Percentiles rank a stretch among this genome's conserved stretches.
These are phyloP conservation scores for Ophiostoma fasciatum DNA, from an alignment of 2,329 filamentous ascomycete species.

Conservation along the genomic window DNA sequence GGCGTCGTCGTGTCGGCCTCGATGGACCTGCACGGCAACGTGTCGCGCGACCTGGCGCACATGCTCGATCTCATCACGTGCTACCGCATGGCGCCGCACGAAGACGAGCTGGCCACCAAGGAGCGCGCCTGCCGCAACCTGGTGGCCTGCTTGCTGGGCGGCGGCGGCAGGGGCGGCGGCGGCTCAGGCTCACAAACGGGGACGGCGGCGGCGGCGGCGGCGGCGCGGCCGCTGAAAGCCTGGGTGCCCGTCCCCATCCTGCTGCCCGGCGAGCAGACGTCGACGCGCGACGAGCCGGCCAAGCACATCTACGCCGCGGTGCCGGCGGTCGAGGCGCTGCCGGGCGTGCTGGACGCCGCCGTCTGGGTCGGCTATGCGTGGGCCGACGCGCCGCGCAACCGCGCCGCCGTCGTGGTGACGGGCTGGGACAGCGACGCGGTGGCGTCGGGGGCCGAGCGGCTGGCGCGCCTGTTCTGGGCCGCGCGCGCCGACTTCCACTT, in stretches of 20 bases:
- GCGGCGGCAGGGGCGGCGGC: constrained; percentile 1
- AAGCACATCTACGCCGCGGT: constrained; percentile 34
- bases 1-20: constrained; percentile 34
- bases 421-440: constrained; percentile 30
- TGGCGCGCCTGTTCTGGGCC: constrained; percentile 34
- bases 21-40: constrained; percentile 42
- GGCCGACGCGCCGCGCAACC: constrained; percentile 38
- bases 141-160: constrained; percentile 21
- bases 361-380: constrained; percentile 42
- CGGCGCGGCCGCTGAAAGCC: constrained; percentile 28
- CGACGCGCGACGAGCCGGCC: constrained; percentile 36
- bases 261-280: constrained; percentile 39
- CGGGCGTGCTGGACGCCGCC: constrained; percentile 33
- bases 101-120: constrained; percentile 34
- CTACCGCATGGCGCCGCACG: constrained; percentile 36
- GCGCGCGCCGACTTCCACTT: constrained; percentile 32
- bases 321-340: constrained; percentile 23
- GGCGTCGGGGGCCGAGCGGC: constrained; percentile 24
- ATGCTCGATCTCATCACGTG: constrained; percentile 37
- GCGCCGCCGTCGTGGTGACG: constrained; percentile 33
- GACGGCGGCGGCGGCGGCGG: constrained; percentile 1
- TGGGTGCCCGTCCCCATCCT: constrained; percentile 37
- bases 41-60: constrained; percentile 32
- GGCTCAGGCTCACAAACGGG: constrained; percentile 25
- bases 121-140: constrained; percentile 35